Evolutionary conservation across 2,329 filamentous ascomycete genomes (phyloP), one percentile per base, ranked within the genome.

Genomic region (Neocucurbitaria cava): DNA sequence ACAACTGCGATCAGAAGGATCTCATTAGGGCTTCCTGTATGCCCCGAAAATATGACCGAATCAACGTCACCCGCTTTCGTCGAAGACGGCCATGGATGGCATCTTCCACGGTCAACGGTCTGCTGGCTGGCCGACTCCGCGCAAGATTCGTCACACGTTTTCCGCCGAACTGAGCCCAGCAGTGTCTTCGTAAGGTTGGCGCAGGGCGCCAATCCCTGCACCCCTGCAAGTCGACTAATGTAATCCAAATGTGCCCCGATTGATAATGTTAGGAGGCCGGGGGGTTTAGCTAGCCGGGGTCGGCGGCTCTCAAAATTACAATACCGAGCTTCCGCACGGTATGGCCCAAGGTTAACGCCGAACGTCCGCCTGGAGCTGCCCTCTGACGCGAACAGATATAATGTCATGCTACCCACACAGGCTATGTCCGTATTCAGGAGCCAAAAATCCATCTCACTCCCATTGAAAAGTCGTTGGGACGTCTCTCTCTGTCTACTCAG

Each of bases 361-460:
- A 75, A 69, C 62, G 62, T 69, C 71, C 72, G 72, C 68, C 62
- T 71, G 63, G 48, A 68, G 64, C 64, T 72, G 62, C 63, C 57
- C 65, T 68, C 69, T 74, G 72, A 75, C 69, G 70, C 65, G 66
- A 73, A 70, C 47, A 72, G 72, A 73, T 74, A 74, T 72, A 73
- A 74, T 73, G 70, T 64, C 64, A 67, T 70, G 61, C 65, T 62
- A 62, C 70, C 70, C 71, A 69, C 68, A 46, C 56, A 65, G 58
- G 58, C 55, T 57, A 65, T 60, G 46, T 44, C 56, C 61, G 45
- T 70, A 72, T 66, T 72, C 68, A 69, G 60, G 49, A 56, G 56
- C 58, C 63, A 57, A 59, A 50, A 58, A 65, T 61, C 64, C 68
- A 63, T 67, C 52, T 58, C 58, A 46, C 45, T 40, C 45, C 54